Conservation (phyloP, 225 moss, liverwort and hornwort species). For the Rhytidiadelphus loreus region DNA sequence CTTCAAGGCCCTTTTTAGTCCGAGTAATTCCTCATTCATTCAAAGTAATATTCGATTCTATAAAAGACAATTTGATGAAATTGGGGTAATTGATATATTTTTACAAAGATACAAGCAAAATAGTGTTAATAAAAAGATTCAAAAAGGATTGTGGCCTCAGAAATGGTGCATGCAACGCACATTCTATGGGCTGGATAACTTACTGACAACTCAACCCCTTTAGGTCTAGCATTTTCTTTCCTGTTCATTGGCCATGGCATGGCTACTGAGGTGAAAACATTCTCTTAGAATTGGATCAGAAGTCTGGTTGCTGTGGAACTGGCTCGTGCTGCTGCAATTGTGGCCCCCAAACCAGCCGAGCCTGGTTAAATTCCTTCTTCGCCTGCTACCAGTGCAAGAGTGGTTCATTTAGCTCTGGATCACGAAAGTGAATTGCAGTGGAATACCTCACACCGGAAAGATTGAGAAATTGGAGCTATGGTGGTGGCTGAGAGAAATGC, state of each 20-base stretch:
- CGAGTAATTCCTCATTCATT: not conserved
- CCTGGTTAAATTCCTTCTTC: not conserved
- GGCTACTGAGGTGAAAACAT: not conserved
- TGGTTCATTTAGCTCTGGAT: not conserved
- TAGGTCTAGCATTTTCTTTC: not conserved
- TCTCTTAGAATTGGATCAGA: not conserved
- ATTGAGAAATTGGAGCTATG: not conserved
- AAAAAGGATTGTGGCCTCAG: not conserved
- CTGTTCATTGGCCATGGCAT: not conserved
- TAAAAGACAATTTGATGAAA: not conserved
- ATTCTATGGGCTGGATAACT: not conserved
- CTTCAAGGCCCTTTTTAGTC: not conserved
- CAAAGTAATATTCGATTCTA: not conserved
- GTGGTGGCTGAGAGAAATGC: not conserved
- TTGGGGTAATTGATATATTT: too few species aligned
- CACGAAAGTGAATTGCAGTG: not conserved
- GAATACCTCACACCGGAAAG: not conserved
- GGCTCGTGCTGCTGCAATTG: not conserved
- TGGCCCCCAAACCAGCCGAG: not conserved
- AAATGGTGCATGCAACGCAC: not conserved
- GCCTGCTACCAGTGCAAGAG: not conserved
- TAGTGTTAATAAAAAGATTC: not conserved
- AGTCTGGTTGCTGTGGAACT: not conserved
- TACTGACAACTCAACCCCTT: not conserved
- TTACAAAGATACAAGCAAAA: not conserved